Evolutionary conservation across 208 protist genomes (phyloP).

Genomic region (Angomonas desouzai): DNA sequence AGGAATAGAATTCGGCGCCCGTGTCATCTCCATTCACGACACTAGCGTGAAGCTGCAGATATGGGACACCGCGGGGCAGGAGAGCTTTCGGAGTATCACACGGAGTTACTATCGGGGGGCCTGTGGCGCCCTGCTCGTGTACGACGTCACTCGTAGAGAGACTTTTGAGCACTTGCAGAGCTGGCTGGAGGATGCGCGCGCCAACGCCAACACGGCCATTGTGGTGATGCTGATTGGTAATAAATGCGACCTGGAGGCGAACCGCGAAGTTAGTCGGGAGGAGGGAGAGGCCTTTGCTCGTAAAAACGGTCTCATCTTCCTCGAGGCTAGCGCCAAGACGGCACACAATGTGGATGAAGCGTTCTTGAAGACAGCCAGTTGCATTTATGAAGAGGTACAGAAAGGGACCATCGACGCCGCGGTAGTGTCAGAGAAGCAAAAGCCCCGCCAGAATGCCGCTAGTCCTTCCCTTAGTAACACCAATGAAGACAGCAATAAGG

Average conservation of each 20-base stretch:
- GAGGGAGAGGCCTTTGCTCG: slow-evolving; percentile 96
- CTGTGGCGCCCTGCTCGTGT: slow-evolving; percentile 97
- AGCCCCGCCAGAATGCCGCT: slow-evolving; percentile 4
- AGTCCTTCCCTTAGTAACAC: neutral
- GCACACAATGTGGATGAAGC: slow-evolving; percentile 95
- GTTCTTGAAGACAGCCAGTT: slow-evolving; percentile 93
- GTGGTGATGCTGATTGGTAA: slow-evolving; percentile 99
- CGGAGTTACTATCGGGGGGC: slow-evolving; percentile 99
- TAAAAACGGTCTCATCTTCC: slow-evolving; percentile 95
- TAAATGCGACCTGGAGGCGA: slow-evolving; percentile 97
- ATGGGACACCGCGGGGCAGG: slow-evolving; percentile 97
- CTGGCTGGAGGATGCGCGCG: slow-evolving; percentile 97
- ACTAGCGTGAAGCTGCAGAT: slow-evolving; percentile 99
- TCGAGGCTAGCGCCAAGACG: slow-evolving; percentile 99
- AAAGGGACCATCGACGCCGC: slow-evolving; percentile 86
- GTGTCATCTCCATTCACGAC: slow-evolving; percentile 93
- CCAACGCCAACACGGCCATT: slow-evolving; percentile 95
- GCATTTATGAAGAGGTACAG: slow-evolving; percentile 97
- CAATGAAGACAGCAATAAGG: slow-evolving; percentile 7
- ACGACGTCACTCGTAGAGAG: slow-evolving; percentile 97
- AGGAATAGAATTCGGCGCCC: slow-evolving; percentile 98
- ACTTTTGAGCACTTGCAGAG: slow-evolving; percentile 97
- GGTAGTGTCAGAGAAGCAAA: slow-evolving; percentile 59
- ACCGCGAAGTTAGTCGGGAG: slow-evolving; percentile 90
- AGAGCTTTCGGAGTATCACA: slow-evolving; percentile 99